phyloP scores from a whole-genome alignment of 1,139 yeast species.

The Blastobotrys malaysiensis region DNA sequence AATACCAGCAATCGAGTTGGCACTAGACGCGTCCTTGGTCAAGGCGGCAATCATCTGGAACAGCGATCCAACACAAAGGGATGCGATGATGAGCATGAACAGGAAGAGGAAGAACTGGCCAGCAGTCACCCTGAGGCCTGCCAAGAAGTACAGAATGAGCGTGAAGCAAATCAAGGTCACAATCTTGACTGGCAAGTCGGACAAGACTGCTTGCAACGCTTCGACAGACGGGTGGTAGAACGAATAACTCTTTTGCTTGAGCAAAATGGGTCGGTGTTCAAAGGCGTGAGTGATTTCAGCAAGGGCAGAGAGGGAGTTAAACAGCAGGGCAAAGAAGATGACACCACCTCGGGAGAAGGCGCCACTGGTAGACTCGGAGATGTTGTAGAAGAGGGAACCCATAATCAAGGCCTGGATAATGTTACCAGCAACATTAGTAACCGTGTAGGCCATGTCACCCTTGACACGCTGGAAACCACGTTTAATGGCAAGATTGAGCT shows the following conservation, averaged over 20 bases:
- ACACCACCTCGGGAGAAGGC: slow-evolving; percentile 55
- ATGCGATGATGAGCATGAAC: slow-evolving; percentile 43
- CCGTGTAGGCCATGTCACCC: slow-evolving; percentile 51
- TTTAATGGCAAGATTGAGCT: slow-evolving; percentile 39
- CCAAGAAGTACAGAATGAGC: slow-evolving; percentile 52
- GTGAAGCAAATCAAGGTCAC: slow-evolving; percentile 43
- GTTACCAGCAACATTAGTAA: slow-evolving; percentile 46
- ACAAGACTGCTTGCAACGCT: slow-evolving; percentile 52
- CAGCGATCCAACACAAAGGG: slow-evolving; percentile 49
- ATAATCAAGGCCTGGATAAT: slow-evolving; percentile 49
- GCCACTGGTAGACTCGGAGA: slow-evolving; percentile 44
- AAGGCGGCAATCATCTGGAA: slow-evolving; percentile 58
- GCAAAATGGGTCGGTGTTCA: slow-evolving; percentile 53
- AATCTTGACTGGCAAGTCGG: slow-evolving; percentile 54
- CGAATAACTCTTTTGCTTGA: slow-evolving; percentile 58
- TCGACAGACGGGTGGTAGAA: slow-evolving; percentile 66
- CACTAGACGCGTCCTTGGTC: slow-evolving; percentile 51
- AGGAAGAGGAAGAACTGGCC: slow-evolving; percentile 58
- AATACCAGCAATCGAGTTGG: slow-evolving; percentile 58
- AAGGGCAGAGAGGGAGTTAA: slow-evolving; percentile 51
- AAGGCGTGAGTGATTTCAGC: slow-evolving; percentile 55
- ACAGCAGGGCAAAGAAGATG: slow-evolving; percentile 52
- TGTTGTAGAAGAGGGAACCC: slow-evolving; percentile 52
- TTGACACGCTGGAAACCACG: slow-evolving; percentile 53
- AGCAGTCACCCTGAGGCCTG: slow-evolving; percentile 50